Conservation (phyloP, 1,284 basidiomycete genomes). For the Pyrrhoderma lamaoense region DNA sequence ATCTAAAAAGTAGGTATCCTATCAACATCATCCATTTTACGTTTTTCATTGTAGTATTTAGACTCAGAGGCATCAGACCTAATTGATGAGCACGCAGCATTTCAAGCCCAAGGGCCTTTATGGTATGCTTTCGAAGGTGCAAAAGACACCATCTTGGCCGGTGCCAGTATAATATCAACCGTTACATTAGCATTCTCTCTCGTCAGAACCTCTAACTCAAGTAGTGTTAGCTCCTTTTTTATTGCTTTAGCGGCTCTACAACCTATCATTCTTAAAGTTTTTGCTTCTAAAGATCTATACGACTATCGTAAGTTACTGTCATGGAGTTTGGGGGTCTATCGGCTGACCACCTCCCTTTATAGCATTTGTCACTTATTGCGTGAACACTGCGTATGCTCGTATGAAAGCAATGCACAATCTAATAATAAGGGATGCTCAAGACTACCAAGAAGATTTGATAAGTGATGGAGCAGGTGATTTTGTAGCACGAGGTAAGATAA, state of each 20-base stretch:
- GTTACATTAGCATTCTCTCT: too few species aligned
- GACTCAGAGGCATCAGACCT: background rate
- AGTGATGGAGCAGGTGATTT: conserved; percentile 6
- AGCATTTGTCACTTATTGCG: conserved; percentile 9
- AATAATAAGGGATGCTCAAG: background rate
- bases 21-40: background rate
- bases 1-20: too few species aligned
- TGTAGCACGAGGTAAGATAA: background rate
- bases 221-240: too few species aligned
- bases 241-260: too few species aligned
- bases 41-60: too few species aligned
- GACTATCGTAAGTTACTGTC: background rate
- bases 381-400: conserved; percentile 1
- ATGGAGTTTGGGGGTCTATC: too few species aligned
- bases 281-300: too few species aligned
- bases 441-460: conserved; percentile 1
- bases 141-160: background rate
- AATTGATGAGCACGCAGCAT: background rate
- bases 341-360: too few species aligned
- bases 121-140: background rate
- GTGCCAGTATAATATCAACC: too few species aligned
- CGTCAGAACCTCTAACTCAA: too few species aligned
- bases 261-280: too few species aligned
- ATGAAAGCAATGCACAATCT: conserved; percentile 8
- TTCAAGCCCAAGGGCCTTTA: background rate